Evolutionary conservation across 2,329 filamentous ascomycete genomes (phyloP), one percentile per base, ranked within the genome.

Genomic region (Ascocoryne sarcoides): DNA sequence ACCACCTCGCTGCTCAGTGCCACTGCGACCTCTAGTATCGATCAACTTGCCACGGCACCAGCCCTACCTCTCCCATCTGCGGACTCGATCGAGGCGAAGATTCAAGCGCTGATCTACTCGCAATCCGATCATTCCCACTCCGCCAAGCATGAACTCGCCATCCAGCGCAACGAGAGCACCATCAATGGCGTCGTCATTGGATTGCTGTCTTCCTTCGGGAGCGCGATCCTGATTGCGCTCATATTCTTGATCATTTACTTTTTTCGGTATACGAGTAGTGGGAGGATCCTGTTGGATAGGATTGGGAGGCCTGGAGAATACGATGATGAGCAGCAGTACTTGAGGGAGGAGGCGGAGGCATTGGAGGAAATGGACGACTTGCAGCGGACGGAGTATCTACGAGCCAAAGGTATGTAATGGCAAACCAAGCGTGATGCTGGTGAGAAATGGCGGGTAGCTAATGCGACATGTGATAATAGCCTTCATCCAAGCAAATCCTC

Each of bases 341-440:
- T 81, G 49, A 80, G 85, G 58, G 92, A 96, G 62, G 92, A 98
- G 75, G 88, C 86, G 26, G 88, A 95, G 63, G 92, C 92, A 43
- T 67, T 98, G 61, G 90, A 94, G 68, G 75, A 76, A 43, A 98
- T 98, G 92, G 89, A 95, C 60, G 92, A 96, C 54, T 71, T 95
- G 65, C 78, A 89, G 58, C 72, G 86, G 60, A 81, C 82, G 29
- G 92, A 98, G 60, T 98, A 98, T 63, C 62, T 95, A 48, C 78
- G 92, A 66, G 90, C 92, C 40, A 96, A 96, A 75, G 89, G 92
- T 95, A 73, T 37, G 69, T 33, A 33, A 32, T 23, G 4, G 21
- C 20, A 15, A 14, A 10, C 17, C 12, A 7, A 7, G 5, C 12
- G 10, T 17, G 30, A 32, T 15, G 4, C 8, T 10, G 3, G 3